Conservation (phyloP, 192 early-diverging fungal genomes). For the Entomortierella lignicola region DNA sequence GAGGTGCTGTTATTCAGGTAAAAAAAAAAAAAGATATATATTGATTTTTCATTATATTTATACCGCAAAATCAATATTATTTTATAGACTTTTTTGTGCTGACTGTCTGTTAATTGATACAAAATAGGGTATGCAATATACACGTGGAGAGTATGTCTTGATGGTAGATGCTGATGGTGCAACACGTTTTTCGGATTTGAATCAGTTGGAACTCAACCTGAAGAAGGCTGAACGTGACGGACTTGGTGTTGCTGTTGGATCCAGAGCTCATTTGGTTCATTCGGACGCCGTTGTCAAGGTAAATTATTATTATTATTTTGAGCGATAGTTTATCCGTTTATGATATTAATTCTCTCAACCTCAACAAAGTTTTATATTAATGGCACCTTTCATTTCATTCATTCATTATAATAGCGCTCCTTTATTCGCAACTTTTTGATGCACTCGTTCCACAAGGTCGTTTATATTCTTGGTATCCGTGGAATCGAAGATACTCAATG, state of each 20-base stretch:
- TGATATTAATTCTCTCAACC: no score
- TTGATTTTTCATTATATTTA: neutral
- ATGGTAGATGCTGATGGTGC: constrained; percentile 99
- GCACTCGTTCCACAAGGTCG: constrained; percentile 92
- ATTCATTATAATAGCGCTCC: constrained; percentile 74
- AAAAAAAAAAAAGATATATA: neutral
- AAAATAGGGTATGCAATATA: constrained; percentile 82
- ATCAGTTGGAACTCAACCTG: constrained; percentile 63
- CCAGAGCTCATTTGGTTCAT: constrained; percentile 89
- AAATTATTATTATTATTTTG: neutral
- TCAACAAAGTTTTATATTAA: neutral
- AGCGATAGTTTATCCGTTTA: neutral
- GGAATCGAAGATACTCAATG: constrained; percentile 96
- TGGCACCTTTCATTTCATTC: neutral
- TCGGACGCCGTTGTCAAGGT: constrained; percentile 91
- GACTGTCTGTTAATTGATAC: no score
- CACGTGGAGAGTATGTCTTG: constrained; percentile 79
- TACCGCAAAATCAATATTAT: no score
- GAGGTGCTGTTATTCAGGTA: constrained; percentile 92
- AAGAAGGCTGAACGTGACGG: constrained; percentile 59
- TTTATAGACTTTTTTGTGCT: no score
- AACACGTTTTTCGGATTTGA: constrained; percentile 90
- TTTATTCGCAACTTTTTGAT: constrained; percentile 94
- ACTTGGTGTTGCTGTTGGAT: constrained; percentile 84
- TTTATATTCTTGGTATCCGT: constrained; percentile 88